Evolutionary conservation across 1,284 basidiomycete genomes (phyloP).

Genomic region (Tremellales sp.): DNA sequence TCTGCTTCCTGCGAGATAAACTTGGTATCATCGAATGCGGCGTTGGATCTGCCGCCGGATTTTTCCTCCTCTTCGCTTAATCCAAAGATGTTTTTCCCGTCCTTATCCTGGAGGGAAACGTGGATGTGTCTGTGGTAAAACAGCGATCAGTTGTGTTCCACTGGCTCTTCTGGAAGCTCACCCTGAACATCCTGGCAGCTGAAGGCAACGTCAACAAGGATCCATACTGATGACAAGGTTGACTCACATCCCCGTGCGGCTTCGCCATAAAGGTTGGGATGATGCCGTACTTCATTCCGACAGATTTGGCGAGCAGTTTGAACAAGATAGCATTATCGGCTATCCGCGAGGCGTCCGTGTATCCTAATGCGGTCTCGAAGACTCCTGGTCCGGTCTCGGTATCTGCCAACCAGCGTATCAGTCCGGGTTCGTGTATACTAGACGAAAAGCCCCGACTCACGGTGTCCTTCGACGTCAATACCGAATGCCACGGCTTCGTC

Average conservation of each 20-base stretch:
- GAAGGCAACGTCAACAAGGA: slow-evolving; percentile 6
- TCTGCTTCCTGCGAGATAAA: slow-evolving; percentile 81
- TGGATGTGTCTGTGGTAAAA: slow-evolving; percentile 69
- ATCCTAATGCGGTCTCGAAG: slow-evolving; percentile 88
- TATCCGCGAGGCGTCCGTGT: slow-evolving; percentile 77
- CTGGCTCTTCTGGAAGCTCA: slow-evolving; percentile 44
- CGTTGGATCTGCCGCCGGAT: slow-evolving; percentile 61
- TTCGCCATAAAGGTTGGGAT: slow-evolving; percentile 98
- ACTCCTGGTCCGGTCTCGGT: slow-evolving; percentile 93
- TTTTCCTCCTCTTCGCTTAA: slow-evolving; percentile 55
- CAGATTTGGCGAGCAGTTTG: slow-evolving; percentile 87
- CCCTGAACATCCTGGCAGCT: slow-evolving; percentile 91
- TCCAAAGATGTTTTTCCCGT: slow-evolving; percentile 77
- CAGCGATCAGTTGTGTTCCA: too few relatives aligned
- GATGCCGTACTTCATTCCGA: slow-evolving; percentile 83
- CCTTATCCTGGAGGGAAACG: slow-evolving; percentile 70
- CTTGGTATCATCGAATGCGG: slow-evolving; percentile 74
- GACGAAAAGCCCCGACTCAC: slow-evolving; percentile 53
- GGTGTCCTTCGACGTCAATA: slow-evolving; percentile 85
- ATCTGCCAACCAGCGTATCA: slow-evolving; percentile 53
- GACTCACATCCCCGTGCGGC: slow-evolving; percentile 79
- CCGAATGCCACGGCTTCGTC: slow-evolving; percentile 70
- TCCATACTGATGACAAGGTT: not conserved
- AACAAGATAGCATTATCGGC: slow-evolving; percentile 92
- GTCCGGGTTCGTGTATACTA: slow-evolving; percentile 1